Percentiles rank a stretch among this genome's conserved stretches.
phyloP scores from a whole-genome alignment of 495 filamentous ascomycete species.

The Oleoguttula mirabilis region DNA sequence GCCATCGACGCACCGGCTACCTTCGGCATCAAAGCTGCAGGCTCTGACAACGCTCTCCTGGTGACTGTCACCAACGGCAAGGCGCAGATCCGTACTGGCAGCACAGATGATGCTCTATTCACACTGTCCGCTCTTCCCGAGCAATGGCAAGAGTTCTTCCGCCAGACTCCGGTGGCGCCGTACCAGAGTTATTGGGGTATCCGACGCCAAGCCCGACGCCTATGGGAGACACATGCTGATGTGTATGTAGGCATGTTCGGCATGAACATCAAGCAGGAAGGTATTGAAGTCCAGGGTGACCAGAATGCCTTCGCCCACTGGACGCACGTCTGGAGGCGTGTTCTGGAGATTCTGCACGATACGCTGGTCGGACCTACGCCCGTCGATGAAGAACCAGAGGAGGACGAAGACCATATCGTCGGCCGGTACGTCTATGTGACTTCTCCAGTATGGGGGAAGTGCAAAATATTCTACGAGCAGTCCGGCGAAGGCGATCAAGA shows the following conservation, averaged over 20 bases:
- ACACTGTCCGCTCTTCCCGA: constrained; percentile 28
- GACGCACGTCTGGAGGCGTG: constrained; percentile 32
- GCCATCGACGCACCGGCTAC: constrained; percentile 24
- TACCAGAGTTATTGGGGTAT: neutral
- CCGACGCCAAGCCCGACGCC: neutral
- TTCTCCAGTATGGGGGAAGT: constrained; percentile 29
- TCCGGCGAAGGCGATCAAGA: constrained; percentile 29
- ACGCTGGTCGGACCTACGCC: constrained; percentile 28
- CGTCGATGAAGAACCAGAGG: constrained; percentile 20
- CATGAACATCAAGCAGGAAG: constrained; percentile 34
- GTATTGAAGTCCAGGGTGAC: constrained; percentile 28
- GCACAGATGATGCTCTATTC: constrained; percentile 21
- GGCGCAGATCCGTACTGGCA: constrained; percentile 19
- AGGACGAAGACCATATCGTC: constrained; percentile 26
- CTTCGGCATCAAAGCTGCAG: constrained; percentile 30
- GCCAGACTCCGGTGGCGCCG: constrained; percentile 26
- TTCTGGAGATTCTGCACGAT: constrained; percentile 31
- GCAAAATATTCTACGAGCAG: constrained; percentile 32
- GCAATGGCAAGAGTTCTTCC: constrained; percentile 34
- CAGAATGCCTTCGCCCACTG: constrained; percentile 27
- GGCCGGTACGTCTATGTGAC: constrained; percentile 31
- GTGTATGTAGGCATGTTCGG: constrained; percentile 20
- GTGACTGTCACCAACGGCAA: constrained; percentile 26
- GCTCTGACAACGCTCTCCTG: constrained; percentile 25
- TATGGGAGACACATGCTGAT: neutral